Base-by-base conservation (phyloP, 352 stramenopile genomes). In the Saprolegnia parasitica region DNA sequence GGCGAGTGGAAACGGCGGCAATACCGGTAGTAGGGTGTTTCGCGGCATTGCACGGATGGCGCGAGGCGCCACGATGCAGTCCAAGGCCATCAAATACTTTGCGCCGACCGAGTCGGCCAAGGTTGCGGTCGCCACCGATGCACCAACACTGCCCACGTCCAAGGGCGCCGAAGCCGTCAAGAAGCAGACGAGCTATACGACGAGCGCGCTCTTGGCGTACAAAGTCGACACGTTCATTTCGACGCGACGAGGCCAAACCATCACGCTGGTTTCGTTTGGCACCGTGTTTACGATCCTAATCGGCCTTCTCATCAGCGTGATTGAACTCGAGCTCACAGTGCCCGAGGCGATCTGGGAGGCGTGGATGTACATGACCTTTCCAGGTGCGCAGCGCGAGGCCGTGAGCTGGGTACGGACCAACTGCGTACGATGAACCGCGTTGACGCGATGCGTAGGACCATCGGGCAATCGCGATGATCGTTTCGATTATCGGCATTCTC, bases 401-500 rank as follows among this genome's bases (percentile, higher is more conserved):
- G 23, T 55, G 16, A 10, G 23, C n/a, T 67, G 58, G 58, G 58
- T 67, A 67, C 58, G 52, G 20, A 49, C 61, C 16, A 10, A n/a
- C n/a, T n/a, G 74, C 62, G 23, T 77, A 78, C 39, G 56, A 16
- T 21, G 9, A 40, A 13, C 35, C 15, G 21, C 20, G 16, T 55
- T 26, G 21, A 49, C 1, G 18, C 15, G 1, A 5, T 39, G 10
- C 37, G 35, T 29, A 87, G 80, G 77, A 76, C 2, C 10, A 88
- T 20, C 81, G 80, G 0, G 65, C 84, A 20, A 77, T 89, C 18
- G 83, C 81, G 21, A 77, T 87, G 9, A n/a, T 85, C 20, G 83
- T 88, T 42, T 87, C 67, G 20, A 71, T 95, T 10, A 45, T 86
- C 24, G 84, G 86, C 13, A 89, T 95, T 56, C 67, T 96, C 21